Conservation (phyloP, 306 rosid genomes). For the Astragalus glycyphyllos region DNA sequence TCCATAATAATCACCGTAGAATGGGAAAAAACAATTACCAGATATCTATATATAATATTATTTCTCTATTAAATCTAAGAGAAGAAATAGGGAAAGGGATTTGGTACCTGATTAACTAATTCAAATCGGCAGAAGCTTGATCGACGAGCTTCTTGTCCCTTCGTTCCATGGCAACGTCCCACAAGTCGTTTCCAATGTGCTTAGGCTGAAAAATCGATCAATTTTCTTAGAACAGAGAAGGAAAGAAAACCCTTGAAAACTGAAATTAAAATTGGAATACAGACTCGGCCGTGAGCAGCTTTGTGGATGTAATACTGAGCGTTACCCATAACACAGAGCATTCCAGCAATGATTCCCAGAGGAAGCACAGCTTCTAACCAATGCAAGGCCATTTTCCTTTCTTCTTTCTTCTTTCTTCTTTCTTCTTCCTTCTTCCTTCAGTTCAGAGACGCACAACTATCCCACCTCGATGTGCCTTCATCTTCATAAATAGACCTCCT, state of each 20-base stretch:
- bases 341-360: conserved; percentile 87
- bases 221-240: not conserved
- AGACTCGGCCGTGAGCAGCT: conserved; percentile 89
- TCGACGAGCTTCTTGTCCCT: conserved; percentile 89
- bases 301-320: conserved; percentile 88
- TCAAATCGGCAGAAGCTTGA: conserved; percentile 52
- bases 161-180: conserved; percentile 98
- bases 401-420: not conserved
- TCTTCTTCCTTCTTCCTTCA: not conserved
- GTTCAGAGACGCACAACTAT: too few relatives aligned
- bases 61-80: not conserved
- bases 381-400: conserved; percentile 52
- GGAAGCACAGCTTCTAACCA: conserved; percentile 88
- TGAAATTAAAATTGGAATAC: not conserved
- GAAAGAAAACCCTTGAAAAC: not conserved
- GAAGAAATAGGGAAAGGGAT: not conserved
- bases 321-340: conserved; percentile 89
- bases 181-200: conserved; percentile 88
- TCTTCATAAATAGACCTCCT: too few relatives aligned
- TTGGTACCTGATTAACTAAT: conserved; percentile 25
- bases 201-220: conserved; percentile 65
- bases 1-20: conserved; percentile 1
- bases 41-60: too few relatives aligned
- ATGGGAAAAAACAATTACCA: not conserved
- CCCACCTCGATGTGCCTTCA: too few relatives aligned